These are phyloP conservation scores for Sanghuangporus weigelae DNA, from an alignment of 1,284 basidiomycete species.

Conservation along the genomic window DNA sequence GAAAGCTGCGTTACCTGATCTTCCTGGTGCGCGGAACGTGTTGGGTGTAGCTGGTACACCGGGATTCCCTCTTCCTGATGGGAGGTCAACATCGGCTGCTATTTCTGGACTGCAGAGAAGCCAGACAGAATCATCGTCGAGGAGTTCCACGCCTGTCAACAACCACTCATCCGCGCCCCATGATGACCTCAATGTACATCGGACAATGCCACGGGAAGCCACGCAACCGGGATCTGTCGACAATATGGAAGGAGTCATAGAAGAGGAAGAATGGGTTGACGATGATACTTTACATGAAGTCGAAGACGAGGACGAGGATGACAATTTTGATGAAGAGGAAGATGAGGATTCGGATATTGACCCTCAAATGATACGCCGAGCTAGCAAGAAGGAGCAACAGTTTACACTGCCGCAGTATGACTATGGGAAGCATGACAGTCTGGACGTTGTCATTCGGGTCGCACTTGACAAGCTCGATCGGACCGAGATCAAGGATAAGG, in stretches of 20 bases:
- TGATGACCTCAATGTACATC: neutral
- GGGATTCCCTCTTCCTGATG: neutral
- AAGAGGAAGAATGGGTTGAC: slow-evolving; percentile 2
- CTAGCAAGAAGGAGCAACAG: neutral
- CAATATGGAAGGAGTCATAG: neutral
- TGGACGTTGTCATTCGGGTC: neutral
- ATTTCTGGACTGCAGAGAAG: neutral
- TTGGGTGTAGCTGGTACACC: slow-evolving; percentile 8
- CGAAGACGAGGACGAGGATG: neutral
- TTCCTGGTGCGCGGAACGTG: neutral
- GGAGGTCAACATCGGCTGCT: neutral
- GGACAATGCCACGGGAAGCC: neutral
- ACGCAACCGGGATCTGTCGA: neutral
- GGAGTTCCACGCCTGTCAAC: neutral
- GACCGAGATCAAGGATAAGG: neutral
- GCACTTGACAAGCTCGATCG: neutral
- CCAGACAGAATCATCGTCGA: neutral
- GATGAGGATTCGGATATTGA: slow-evolving; percentile 11
- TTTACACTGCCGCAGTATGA: neutral
- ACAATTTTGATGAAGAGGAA: neutral
- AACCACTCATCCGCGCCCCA: neutral
- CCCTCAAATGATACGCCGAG: neutral
- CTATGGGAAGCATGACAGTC: neutral
- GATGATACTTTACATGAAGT: slow-evolving; percentile 1
- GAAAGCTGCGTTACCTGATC: neutral